Conservation (phyloP, 352 stramenopile species). For the Pythium dissotocum region DNA sequence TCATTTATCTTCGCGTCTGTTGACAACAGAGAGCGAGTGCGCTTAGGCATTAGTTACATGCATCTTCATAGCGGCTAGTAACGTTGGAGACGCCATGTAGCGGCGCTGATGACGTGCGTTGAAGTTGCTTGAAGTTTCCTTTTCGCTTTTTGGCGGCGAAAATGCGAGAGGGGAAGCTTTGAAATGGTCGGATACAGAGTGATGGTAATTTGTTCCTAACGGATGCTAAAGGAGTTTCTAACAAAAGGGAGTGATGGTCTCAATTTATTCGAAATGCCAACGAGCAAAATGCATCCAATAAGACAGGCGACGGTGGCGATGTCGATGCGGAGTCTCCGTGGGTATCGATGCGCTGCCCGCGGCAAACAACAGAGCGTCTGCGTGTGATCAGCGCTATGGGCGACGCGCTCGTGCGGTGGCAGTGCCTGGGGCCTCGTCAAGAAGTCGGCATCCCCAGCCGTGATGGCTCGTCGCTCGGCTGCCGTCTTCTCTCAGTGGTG, state of each 20-base stretch:
- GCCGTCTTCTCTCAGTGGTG: too few relatives aligned
- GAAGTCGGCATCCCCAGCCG: too few relatives aligned
- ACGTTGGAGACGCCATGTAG: neutral
- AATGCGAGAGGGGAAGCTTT: constrained; percentile 1
- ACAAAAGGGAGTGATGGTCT: constrained; percentile 24
- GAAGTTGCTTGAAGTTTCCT: constrained; percentile 6
- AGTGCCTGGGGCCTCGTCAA: too few relatives aligned
- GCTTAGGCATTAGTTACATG: neutral
- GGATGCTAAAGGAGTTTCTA: neutral
- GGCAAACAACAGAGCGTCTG: too few relatives aligned
- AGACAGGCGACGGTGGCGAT: neutral
- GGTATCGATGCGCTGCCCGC: too few relatives aligned
- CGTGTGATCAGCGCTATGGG: too few relatives aligned
- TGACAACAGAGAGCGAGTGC: neutral
- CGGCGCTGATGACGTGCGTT: neutral
- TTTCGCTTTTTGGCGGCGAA: neutral
- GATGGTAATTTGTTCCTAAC: constrained; percentile 6
- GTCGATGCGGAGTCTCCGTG: too few relatives aligned
- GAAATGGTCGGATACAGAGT: constrained; percentile 11
- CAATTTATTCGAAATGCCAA: constrained; percentile 1
- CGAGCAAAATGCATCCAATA: neutral
- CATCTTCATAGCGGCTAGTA: neutral
- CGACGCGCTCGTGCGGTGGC: too few relatives aligned
- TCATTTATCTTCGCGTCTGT: neutral
- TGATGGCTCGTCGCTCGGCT: too few relatives aligned